Conservation (phyloP, 768 basidiomycete genomes). For the Kondoa subrosea region DNA sequence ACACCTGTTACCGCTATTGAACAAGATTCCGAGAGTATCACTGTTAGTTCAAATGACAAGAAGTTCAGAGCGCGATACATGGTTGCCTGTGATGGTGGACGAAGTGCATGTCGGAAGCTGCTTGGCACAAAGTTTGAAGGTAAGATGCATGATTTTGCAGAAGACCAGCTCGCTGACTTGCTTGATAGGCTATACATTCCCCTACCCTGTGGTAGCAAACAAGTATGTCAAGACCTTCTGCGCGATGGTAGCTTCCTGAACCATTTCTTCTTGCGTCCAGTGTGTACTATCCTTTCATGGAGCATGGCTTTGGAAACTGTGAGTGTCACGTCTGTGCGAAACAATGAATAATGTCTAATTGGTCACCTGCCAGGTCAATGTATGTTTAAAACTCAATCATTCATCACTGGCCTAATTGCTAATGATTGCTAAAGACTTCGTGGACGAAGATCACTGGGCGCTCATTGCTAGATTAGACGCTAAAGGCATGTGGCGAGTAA, state of each 20-base stretch:
- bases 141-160: too few species aligned
- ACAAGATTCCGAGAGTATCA: neutral
- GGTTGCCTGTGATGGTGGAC: conserved; percentile 1
- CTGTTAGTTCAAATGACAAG: neutral
- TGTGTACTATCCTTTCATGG: conserved; percentile 2
- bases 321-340: too few species aligned
- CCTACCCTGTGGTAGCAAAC: conserved; percentile 3
- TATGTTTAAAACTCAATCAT: too few species aligned
- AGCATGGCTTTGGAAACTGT: conserved; percentile 2
- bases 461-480: neutral
- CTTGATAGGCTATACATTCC: neutral
- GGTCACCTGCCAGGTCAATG: too few species aligned
- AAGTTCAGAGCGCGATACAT: neutral
- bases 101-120: neutral
- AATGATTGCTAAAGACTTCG: too few species aligned
- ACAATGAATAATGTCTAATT: too few species aligned
- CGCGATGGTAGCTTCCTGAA: too few species aligned
- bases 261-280: too few species aligned
- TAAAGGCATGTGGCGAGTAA: neutral
- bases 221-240: too few species aligned
- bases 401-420: too few species aligned
- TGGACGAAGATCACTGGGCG: neutral
- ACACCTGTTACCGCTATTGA: neutral
- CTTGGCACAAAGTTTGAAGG: neutral
- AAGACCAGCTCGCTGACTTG: too few species aligned